Evolutionary conservation across 2,329 filamentous ascomycete genomes (phyloP), one percentile per base, ranked within the genome.

Genomic region (Ciborinia camelliae): DNA sequence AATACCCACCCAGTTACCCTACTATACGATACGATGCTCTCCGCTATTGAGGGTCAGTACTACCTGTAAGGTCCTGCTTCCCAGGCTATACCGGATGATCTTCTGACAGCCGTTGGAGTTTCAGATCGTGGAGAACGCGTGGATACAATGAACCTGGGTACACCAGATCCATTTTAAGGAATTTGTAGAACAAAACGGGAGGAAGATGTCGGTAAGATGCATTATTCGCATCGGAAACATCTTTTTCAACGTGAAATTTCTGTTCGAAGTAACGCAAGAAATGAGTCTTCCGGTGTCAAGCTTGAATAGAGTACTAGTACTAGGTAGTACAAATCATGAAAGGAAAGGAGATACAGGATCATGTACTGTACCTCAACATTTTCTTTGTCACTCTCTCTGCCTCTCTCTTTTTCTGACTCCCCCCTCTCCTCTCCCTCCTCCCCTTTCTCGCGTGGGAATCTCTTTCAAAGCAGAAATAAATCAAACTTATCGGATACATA

Each of bases 61-160:
- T 47, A 59, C 55, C 55, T 59, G 41, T 35, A 35, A 47, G 30
- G 41, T 59, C 43, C 43, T 59, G 55, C n/a, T 37, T 59, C 43
- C 41, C 12, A 41, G 26, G 43, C 53, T 37, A 65, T 62, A 62
- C 63, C 63, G 41, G 63, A 62, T 62, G 63, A 65, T 65, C 58
- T 62, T 65, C 41, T 71, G 67, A 70, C 68, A 71, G 69, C 70
- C 67, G 69, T 68, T 69, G 58, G 48, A 60, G 71, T 74, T 71
- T 73, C 72, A 74, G 68, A 69, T 67, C 59, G 58, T 67, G 63
- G 66, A 65, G 71, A 73, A 73, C 71, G 68, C 68, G 71, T 73
- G 71, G 71, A 68, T 55, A 68, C 63, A 66, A 62, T 65, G 53
- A 63, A 32, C 45, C 53, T 43, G 45, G 57, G 28, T 57, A 53